A percentile compares a stretch with the other conserved stretches of the same genome.
Conservation (phyloP, 805 yeast genomes). For the Wickerhamiella galacta region DNA sequence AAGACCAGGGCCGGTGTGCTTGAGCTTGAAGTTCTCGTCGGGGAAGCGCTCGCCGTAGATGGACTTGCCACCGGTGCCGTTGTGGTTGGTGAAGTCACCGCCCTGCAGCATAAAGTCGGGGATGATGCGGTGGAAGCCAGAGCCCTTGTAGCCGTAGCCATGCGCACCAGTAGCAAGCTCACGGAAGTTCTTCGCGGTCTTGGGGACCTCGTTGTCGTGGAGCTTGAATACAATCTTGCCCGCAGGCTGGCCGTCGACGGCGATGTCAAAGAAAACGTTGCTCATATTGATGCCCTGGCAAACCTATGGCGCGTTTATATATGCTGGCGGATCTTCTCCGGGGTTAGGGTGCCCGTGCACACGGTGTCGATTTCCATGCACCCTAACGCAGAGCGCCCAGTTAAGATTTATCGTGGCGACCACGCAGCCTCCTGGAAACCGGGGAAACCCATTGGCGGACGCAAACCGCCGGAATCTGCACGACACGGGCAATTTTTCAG, state of each 20-base stretch:
- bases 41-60: slow-evolving; percentile 58
- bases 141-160: slow-evolving; percentile 77
- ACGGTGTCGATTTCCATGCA: too few species aligned
- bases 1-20: slow-evolving; percentile 67
- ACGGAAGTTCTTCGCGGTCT: slow-evolving; percentile 92
- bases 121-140: slow-evolving; percentile 91
- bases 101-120: slow-evolving; percentile 97
- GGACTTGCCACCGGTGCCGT: slow-evolving; percentile 86
- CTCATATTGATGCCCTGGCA: too few species aligned
- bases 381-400: too few species aligned
- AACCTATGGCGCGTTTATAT: too few species aligned
- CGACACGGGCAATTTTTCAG: too few species aligned
- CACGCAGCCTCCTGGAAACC: too few species aligned
- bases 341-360: too few species aligned
- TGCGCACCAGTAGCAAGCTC: slow-evolving; percentile 88
- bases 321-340: too few species aligned
- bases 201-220: slow-evolving; percentile 83
- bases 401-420: too few species aligned
- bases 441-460: too few species aligned
- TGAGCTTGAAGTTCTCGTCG: slow-evolving; percentile 61
- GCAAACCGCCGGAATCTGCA: too few species aligned
- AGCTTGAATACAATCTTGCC: slow-evolving; percentile 79
- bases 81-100: slow-evolving; percentile 72
- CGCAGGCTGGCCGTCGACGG: slow-evolving; percentile 60
- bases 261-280: slow-evolving; percentile 64